phyloP scores from a whole-genome alignment of 2,329 filamentous ascomycete species.

The Cytospora schulzeri region DNA sequence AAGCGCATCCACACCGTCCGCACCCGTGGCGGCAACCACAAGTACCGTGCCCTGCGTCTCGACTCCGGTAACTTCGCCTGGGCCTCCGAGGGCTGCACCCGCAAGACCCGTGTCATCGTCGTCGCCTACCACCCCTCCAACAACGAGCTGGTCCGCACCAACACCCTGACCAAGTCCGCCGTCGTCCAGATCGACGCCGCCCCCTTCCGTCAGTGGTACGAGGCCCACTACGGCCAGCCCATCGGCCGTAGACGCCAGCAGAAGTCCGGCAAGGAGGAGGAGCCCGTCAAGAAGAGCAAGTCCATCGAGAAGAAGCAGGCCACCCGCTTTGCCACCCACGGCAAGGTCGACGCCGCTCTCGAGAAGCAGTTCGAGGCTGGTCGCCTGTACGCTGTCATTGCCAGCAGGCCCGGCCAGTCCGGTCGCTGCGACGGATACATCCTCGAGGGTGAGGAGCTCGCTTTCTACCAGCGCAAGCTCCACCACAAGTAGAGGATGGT shows the following conservation, averaged over 20 bases:
- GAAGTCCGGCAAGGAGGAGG: conserved; percentile 66
- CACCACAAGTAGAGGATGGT: conserved; percentile 82
- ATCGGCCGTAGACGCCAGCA: conserved; percentile 90
- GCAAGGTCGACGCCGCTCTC: conserved; percentile 90
- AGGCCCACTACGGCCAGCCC: conserved; percentile 95
- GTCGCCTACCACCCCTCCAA: conserved; percentile 99
- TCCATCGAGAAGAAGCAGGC: conserved; percentile 95
- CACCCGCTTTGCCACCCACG: conserved; percentile 74
- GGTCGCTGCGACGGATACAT: conserved; percentile 97
- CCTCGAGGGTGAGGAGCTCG: conserved; percentile 98
- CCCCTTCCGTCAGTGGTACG: conserved; percentile 99
- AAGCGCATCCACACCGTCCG: conserved; percentile 48
- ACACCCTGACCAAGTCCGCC: conserved; percentile 99
- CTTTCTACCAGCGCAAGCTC: conserved; percentile 99
- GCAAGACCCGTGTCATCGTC: conserved; percentile 98
- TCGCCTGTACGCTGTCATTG: conserved; percentile 91
- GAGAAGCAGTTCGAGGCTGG: conserved; percentile 99
- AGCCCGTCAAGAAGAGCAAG: conserved; percentile 92
- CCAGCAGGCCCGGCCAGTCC: conserved; percentile 93
- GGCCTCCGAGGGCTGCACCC: conserved; percentile 96
- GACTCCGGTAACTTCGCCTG: conserved; percentile 99
- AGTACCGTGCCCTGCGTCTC: conserved; percentile 98
- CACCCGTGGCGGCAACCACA: conserved; percentile 82
- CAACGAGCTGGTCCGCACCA: conserved; percentile 99
- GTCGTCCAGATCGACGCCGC: conserved; percentile 98